Percentiles rank a stretch among this genome's conserved stretches.
Conservation (phyloP, 225 moss, liverwort and hornwort genomes). For the Bryoerythrophyllum caledonicum region DNA sequence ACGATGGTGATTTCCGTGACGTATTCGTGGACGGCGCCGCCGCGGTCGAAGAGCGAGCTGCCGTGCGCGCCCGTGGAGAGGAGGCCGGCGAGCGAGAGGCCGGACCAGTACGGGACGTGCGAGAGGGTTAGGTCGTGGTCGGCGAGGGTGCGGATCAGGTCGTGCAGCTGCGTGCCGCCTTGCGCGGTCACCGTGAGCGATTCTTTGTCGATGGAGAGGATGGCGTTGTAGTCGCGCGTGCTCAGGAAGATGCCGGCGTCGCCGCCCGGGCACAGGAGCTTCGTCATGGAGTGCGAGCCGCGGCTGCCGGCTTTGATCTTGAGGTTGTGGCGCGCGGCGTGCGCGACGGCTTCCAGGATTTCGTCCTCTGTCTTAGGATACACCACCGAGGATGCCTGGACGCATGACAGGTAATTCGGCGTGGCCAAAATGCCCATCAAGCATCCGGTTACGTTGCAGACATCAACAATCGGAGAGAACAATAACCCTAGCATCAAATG, state of each 20-base stretch:
- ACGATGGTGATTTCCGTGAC: constrained; percentile 45
- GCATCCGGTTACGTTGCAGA: no score
- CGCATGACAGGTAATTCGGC: no score
- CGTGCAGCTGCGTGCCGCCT: constrained; percentile 36
- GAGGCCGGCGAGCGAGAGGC: constrained; percentile 42
- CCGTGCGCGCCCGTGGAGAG: constrained; percentile 54
- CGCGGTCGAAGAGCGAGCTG: constrained; percentile 43
- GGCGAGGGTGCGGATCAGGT: constrained; percentile 31
- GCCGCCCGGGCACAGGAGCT: constrained; percentile 53
- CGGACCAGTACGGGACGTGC: constrained; percentile 49
- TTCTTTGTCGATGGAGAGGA: constrained; percentile 20
- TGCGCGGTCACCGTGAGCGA: constrained; percentile 36
- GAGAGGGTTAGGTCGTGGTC: constrained; percentile 33
- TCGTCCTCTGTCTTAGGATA: constrained; percentile 44
- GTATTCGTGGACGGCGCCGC: constrained; percentile 47
- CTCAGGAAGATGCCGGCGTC: constrained; percentile 33
- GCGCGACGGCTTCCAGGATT: constrained; percentile 38
- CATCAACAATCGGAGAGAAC: no score
- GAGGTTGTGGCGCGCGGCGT: constrained; percentile 33
- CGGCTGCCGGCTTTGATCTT: constrained; percentile 46
- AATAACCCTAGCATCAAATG: neutral
- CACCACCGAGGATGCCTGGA: constrained; percentile 26
- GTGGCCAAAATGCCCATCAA: no score
- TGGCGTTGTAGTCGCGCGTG: constrained; percentile 37
- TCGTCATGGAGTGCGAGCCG: constrained; percentile 35